Base-by-base conservation (phyloP, 2,329 filamentous ascomycete species). In the Dactylellina parvicollis region DNA sequence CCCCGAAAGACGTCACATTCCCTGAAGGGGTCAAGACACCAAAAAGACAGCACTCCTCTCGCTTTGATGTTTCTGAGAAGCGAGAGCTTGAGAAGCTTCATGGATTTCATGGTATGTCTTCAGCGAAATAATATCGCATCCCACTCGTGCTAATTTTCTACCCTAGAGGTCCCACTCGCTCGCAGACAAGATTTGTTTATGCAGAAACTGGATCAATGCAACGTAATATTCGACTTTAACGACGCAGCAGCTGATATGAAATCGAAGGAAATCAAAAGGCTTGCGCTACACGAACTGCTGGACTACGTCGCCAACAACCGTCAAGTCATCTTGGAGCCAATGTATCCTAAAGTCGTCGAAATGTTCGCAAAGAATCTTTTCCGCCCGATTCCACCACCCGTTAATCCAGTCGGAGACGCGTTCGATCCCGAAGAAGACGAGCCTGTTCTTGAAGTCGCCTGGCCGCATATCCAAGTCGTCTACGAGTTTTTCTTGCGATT, bases 341-440 rank as follows among this genome's bases (percentile, higher is more conserved):
- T 99, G 95, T 99, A 99, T 79, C 95, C 95, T 34, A 90, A 92
- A 74, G 95, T 99, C 24, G 95, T 99, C 32, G 94, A 98, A 77
- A 99, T 99, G 95, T 99, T 99, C 81, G 90, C 91, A 80, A 99
- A 98, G 86, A 99, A 99, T 80, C 83, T 99, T 47, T 99, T 99
- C 84, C 89, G 95, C 75, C 95, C 95, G 1, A 97, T 99, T 74
- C 95, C 95, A 40, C 95, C 95, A 2, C 95, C 95, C 5, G 92
- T 98, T 84, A 98, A 97, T 78, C 95, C 95, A 1, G 95, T 98
- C 82, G 95, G 95, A 73, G 95, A 99, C 81, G 95, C 95, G 0
- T 99, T 98, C 79, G 95, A 99, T 80, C 95, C 95, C 0, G 95
- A 99, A 82, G 95, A 99, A 83, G 95, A 99, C 78, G 95, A 99